Evolutionary conservation across 2,329 filamentous ascomycete species (phyloP), one percentile per base, ranked within the genome.

Genomic region (Aspergillus uvarum): DNA sequence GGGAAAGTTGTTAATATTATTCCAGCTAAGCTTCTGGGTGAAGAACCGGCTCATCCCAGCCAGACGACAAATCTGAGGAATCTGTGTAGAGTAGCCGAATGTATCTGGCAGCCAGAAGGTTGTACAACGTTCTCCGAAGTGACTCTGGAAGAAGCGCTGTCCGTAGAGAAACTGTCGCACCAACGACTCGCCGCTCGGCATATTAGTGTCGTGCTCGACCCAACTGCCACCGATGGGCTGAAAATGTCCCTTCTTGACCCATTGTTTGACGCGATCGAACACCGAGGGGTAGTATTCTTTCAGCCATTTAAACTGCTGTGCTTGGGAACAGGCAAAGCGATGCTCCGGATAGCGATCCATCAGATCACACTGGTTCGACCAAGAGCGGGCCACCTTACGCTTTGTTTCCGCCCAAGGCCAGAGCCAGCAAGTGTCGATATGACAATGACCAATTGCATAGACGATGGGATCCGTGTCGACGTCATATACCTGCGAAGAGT

Each of bases 51-150:
- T 90, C 95, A 99, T 98, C 21, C 92, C 94, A n/a, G 95, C 90
- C 29, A 97, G 81, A 3, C 94, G 89, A 73, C 92, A 98, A 47
- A 99, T 82, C 72, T 99, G 95, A 12, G 95, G 95, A 47, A 99
- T 84, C 76, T 99, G 95, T 53, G 89, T 90, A 0, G 93, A 97
- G 78, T 99, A 99, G 14, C 95, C 95, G 78, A 99, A 99, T 0
- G 95, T 99, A 75, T 99, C 95, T 0, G 95, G 95, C 6, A 99
- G 84, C 95, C 95, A 99, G 77, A 99, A 99, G 0, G 95, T 98
- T 66, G 86, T 86, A 76, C 89, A 94, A 64, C 95, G 87, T 70
- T 90, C 85, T 48, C 95, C 95, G 74, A 99, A 99, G 67, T 91
- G 88, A 75, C 89, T 91, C 76, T 99, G 90, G 67, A 96, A 99